These are phyloP conservation scores for Candida nanaspora DNA, from an alignment of 805 yeast species.

Conservation along the genomic window DNA sequence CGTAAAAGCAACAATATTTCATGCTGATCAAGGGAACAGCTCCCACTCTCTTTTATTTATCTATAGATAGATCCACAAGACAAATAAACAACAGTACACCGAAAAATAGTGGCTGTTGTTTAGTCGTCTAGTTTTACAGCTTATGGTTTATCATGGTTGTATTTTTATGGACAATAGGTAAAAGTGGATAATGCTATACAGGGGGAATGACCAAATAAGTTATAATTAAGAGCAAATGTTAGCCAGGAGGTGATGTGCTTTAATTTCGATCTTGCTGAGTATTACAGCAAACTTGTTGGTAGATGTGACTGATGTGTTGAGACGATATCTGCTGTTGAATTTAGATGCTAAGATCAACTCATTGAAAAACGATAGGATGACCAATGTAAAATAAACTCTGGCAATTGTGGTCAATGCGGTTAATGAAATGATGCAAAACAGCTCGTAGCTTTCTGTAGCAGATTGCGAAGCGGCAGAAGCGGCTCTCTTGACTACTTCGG, in stretches of 20 bases:
- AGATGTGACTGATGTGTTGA: conserved; percentile 8
- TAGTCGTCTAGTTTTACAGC: too few relatives aligned
- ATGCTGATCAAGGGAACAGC: too few relatives aligned
- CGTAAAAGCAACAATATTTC: too few relatives aligned
- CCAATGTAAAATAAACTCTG: conserved; percentile 54
- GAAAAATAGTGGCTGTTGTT: too few relatives aligned
- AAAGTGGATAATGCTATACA: neutral
- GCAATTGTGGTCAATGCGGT: conserved; percentile 39
- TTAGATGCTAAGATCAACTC: conserved; percentile 44
- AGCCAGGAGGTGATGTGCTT: conserved; percentile 8
- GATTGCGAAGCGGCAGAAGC: conserved; percentile 39
- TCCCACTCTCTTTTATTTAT: too few relatives aligned
- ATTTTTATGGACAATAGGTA: too few relatives aligned
- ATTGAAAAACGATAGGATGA: conserved; percentile 53
- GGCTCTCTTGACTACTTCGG: conserved; percentile 7
- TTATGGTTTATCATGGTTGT: too few relatives aligned
- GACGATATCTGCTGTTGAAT: conserved; percentile 20
- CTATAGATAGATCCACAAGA: too few relatives aligned
- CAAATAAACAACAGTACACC: too few relatives aligned
- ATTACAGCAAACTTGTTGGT: conserved; percentile 3
- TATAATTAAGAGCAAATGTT: conserved; percentile 11
- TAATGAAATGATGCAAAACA: conserved; percentile 47
- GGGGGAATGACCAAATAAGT: neutral
- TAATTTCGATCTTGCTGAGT: conserved; percentile 8
- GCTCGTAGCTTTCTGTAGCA: conserved; percentile 53